Evolutionary conservation across 176 grass and related monocot genomes (phyloP).

Genomic region (Juncus effusus): DNA sequence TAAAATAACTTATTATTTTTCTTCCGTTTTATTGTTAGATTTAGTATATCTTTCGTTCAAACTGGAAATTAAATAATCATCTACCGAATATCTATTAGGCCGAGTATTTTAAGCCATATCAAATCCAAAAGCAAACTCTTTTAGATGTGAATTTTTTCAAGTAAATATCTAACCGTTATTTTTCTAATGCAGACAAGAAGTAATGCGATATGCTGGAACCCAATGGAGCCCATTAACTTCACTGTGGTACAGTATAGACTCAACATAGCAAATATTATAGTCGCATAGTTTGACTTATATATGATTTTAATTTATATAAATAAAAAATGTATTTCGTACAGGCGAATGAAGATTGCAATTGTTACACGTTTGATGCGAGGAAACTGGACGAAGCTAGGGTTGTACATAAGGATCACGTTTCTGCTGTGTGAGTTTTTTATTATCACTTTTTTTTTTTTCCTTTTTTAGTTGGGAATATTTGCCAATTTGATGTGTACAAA

Average conservation of each 20-base stretch:
- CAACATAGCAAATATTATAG: not conserved
- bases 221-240: conserved; percentile 97
- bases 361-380: conserved; percentile 93
- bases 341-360: conserved; percentile 98
- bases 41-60: too few species aligned
- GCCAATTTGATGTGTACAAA: not conserved
- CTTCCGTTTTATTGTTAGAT: not conserved
- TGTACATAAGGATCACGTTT: conserved; percentile 97
- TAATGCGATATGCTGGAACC: conserved; percentile 91
- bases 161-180: conserved; percentile 16
- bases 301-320: conserved; percentile 18
- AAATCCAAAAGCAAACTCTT: too few species aligned
- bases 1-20: not conserved
- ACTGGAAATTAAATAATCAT: too few species aligned
- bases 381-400: conserved; percentile 82
- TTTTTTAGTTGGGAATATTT: conserved; percentile 9
- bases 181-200: conserved; percentile 71
- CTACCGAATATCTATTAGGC: too few species aligned
- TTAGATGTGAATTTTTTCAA: too few species aligned
- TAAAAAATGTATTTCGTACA: conserved; percentile 35
- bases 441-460: conserved; percentile 4
- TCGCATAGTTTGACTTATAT: not conserved
- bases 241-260: conserved; percentile 65
- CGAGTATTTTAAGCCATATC: too few species aligned
- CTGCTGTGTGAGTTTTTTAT: conserved; percentile 74